Evolutionary conservation across 2,329 filamentous ascomycete genomes (phyloP).

Genomic region (Pyrenochaeta sp.): DNA sequence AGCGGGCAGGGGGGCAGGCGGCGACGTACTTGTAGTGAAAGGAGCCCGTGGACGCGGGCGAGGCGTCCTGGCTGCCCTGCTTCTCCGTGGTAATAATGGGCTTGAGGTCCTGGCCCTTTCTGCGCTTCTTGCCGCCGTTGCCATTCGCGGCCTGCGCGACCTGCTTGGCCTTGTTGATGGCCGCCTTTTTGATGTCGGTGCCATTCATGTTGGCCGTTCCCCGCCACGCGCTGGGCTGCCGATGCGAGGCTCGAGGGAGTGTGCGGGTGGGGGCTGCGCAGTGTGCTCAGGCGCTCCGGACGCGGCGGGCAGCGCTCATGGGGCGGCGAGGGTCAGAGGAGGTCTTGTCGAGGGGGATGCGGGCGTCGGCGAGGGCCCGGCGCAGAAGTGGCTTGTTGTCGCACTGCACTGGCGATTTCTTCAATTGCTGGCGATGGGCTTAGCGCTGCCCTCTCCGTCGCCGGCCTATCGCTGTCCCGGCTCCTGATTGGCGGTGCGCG

Average conservation of each 20-base stretch:
- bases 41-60: constrained; percentile 47
- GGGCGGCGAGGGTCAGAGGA: no score
- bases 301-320: constrained; percentile 40
- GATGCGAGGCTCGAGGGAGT: constrained; percentile 17
- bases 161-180: constrained; percentile 71
- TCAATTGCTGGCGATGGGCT: constrained; percentile 44
- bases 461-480: constrained; percentile 30
- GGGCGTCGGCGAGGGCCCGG: constrained; percentile 16
- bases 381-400: constrained; percentile 26
- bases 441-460: constrained; percentile 47
- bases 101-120: constrained; percentile 74
- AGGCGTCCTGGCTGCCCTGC: constrained; percentile 55
- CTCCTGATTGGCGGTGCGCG: constrained; percentile 38
- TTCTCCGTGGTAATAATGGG: constrained; percentile 77
- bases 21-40: constrained; percentile 52
- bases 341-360: no score
- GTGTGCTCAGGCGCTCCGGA: constrained; percentile 37
- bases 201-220: constrained; percentile 64
- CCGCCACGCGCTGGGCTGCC: constrained; percentile 37
- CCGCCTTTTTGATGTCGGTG: constrained; percentile 68
- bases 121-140: constrained; percentile 72
- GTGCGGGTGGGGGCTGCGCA: constrained; percentile 12
- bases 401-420: constrained; percentile 41
- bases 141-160: constrained; percentile 65
- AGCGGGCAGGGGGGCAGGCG: no score